A percentile compares a stretch with the other conserved stretches of the same genome.
phyloP scores from a whole-genome alignment of 2,329 filamentous ascomycete species.

The Monilinia laxa region DNA sequence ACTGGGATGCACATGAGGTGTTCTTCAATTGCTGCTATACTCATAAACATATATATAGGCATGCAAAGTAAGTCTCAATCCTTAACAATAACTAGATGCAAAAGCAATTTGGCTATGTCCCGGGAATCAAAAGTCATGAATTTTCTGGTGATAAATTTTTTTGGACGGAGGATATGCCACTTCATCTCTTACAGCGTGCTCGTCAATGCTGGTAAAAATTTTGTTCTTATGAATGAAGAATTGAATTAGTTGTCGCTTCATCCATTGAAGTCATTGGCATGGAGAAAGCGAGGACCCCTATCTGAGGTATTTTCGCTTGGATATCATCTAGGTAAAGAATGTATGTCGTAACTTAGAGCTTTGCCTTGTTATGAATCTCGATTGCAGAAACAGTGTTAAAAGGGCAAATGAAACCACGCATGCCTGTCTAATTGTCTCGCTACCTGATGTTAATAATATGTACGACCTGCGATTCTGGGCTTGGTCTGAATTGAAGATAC shows the following conservation, averaged over 20 bases:
- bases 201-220: slow-evolving; percentile 29
- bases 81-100: neutral
- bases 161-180: slow-evolving; percentile 3
- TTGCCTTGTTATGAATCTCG: no score
- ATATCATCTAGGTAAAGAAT: no score
- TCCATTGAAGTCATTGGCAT: no score
- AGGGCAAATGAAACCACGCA: no score
- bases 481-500: no score
- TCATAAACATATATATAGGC: slow-evolving; percentile 1
- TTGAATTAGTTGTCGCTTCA: slow-evolving; percentile 37
- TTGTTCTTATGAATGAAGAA: slow-evolving; percentile 36
- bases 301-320: no score
- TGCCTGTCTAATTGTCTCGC: no score
- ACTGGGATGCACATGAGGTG: slow-evolving; percentile 5
- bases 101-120: neutral
- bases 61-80: neutral
- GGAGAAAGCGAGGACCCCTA: no score
- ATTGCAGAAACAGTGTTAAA: no score
- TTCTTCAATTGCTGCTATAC: neutral
- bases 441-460: no score
- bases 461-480: no score
- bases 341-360: no score
- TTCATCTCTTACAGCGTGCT: slow-evolving; percentile 35
- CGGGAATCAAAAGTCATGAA: neutral
- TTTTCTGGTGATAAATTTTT: neutral